phyloP scores from a whole-genome alignment of 2,329 filamentous ascomycete genomes.

The Penicillium fuscoglaucum region DNA sequence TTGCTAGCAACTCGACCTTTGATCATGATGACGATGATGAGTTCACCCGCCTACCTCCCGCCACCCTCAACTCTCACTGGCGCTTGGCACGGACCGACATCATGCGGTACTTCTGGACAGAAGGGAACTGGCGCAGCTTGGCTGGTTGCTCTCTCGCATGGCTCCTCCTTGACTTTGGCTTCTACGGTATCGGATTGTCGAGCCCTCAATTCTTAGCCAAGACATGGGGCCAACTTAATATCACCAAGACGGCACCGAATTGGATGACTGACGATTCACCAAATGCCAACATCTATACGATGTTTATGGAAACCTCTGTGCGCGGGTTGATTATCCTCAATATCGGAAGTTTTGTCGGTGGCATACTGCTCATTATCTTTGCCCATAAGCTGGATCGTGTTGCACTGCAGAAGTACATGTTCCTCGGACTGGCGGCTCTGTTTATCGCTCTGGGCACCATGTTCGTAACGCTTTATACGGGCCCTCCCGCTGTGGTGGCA shows the following conservation, averaged over 20 bases:
- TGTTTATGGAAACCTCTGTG: constrained; percentile 42
- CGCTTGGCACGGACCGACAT: constrained; percentile 41
- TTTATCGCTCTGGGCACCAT: constrained; percentile 47
- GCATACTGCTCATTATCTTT: constrained; percentile 42
- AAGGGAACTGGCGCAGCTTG: constrained; percentile 47
- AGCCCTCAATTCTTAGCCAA: constrained; percentile 45
- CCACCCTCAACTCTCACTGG: constrained; percentile 46
- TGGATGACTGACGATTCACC: constrained; percentile 41
- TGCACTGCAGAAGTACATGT: constrained; percentile 47
- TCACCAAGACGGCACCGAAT: constrained; percentile 30
- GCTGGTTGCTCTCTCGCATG: constrained; percentile 52
- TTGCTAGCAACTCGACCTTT: constrained; percentile 27
- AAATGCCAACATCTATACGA: constrained; percentile 45
- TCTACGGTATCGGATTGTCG: constrained; percentile 56
- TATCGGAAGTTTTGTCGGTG: constrained; percentile 46
- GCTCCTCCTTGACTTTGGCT: constrained; percentile 59
- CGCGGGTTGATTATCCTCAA: constrained; percentile 45
- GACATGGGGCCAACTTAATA: constrained; percentile 40
- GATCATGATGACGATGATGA: constrained; percentile 24
- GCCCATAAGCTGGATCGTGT: constrained; percentile 45
- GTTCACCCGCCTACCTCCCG: constrained; percentile 31
- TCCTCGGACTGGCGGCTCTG: constrained; percentile 44
- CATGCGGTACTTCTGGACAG: constrained; percentile 44
- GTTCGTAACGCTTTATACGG: constrained; percentile 42
- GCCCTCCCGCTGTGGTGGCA: constrained; percentile 39